Evolutionary conservation across 1,284 basidiomycete genomes (phyloP).

Genomic region (Ganoderma resinaceum): DNA sequence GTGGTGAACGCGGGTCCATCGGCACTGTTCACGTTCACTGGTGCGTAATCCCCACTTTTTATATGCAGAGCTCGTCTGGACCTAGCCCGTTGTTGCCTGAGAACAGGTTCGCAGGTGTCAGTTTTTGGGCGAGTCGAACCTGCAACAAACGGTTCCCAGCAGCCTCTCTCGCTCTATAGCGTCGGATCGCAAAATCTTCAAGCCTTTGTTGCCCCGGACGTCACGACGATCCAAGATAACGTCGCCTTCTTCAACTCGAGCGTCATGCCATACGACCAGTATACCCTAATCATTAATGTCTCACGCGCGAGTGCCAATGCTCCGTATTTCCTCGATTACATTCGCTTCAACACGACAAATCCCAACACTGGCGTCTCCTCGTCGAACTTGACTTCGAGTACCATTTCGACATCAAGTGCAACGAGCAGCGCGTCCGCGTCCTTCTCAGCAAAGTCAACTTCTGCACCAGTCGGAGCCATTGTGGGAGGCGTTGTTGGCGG

Average conservation of each 20-base stretch:
- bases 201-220: constrained; percentile 15
- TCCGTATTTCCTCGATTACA: constrained; percentile 24
- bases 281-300: constrained; percentile 24
- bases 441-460: neutral
- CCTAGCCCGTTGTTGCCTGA: no score
- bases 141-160: constrained; percentile 6
- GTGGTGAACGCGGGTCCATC: constrained; percentile 9
- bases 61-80: neutral
- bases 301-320: constrained; percentile 9
- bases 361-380: neutral
- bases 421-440: neutral
- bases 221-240: constrained; percentile 11
- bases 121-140: constrained; percentile 22
- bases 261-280: constrained; percentile 19
- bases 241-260: constrained; percentile 25
- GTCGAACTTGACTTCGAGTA: neutral
- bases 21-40: constrained; percentile 16
- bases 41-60: constrained; percentile 5
- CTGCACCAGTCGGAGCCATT: neutral
- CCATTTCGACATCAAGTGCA: neutral
- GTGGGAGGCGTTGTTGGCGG: constrained; percentile 23
- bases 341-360: constrained; percentile 20
- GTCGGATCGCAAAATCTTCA: constrained; percentile 15
- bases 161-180: constrained; percentile 22
- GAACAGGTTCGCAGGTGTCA: constrained; percentile 23